Conservation (phyloP, 139 green algal species). For the Raphidocelis subcapitata region DNA sequence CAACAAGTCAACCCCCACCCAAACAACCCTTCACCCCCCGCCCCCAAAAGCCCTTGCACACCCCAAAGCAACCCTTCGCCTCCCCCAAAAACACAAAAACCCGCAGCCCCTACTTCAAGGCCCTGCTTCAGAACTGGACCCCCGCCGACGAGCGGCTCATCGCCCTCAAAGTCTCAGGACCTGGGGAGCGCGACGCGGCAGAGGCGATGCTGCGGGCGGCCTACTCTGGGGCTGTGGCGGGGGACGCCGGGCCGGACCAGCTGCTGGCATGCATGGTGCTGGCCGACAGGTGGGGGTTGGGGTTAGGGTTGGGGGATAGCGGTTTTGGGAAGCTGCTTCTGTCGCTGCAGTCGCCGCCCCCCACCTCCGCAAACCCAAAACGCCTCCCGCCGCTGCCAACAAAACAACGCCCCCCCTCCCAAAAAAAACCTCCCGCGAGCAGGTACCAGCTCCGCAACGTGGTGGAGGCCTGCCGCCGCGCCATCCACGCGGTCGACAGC, state of each 20-base stretch:
- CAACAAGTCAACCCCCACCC: too few relatives aligned
- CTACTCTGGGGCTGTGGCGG: conserved; percentile 17
- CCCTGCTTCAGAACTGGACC: conserved; percentile 28
- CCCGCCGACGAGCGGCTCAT: background rate
- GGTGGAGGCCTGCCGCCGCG: conserved; percentile 4
- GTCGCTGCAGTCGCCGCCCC: background rate
- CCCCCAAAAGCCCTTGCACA: too few relatives aligned
- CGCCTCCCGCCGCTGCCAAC: background rate
- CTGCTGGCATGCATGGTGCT: conserved; percentile 24
- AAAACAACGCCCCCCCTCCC: background rate
- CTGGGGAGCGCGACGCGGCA: conserved; percentile 4
- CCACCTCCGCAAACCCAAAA: background rate
- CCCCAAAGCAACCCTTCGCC: too few relatives aligned
- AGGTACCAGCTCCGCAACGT: conserved; percentile 31
- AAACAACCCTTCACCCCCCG: too few relatives aligned
- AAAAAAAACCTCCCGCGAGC: too few relatives aligned
- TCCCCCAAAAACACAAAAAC: too few relatives aligned
- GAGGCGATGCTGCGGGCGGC: conserved; percentile 21
- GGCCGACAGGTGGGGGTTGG: conserved; percentile 17
- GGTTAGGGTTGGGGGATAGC: too few relatives aligned
- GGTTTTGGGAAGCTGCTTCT: too few relatives aligned
- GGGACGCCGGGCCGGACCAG: conserved; percentile 15
- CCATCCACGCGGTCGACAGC: background rate
- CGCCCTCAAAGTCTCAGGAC: conserved; percentile 8
- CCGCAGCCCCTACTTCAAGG: conserved; percentile 23